These are phyloP conservation scores for Pyrenophora teres DNA, from an alignment of 2,329 filamentous ascomycete species.

Conservation along the genomic window DNA sequence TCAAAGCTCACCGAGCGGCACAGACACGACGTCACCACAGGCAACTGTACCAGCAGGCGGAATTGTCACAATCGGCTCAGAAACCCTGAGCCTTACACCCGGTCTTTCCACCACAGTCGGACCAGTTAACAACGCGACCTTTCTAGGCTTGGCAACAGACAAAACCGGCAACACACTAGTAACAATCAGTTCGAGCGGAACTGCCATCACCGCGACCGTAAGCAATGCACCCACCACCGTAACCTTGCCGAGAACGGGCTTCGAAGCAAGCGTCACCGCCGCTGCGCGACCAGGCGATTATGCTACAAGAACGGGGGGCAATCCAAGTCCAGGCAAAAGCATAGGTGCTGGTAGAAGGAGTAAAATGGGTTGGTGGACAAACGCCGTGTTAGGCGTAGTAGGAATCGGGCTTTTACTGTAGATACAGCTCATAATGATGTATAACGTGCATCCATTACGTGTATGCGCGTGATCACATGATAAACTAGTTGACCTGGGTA, in stretches of 20 bases:
- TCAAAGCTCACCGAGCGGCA: neutral
- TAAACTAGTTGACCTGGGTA: too few relatives aligned
- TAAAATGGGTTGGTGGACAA: slow-evolving; percentile 13
- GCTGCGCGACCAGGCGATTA: slow-evolving; percentile 6
- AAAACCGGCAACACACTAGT: slow-evolving; percentile 31
- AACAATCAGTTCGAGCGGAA: slow-evolving; percentile 34
- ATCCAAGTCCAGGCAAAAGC: slow-evolving; percentile 12
- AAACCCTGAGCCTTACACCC: slow-evolving; percentile 30
- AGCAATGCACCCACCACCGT: slow-evolving; percentile 24
- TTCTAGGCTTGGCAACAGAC: slow-evolving; percentile 32
- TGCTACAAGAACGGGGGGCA: neutral
- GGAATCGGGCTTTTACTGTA: slow-evolving; percentile 3
- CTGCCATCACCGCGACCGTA: slow-evolving; percentile 32
- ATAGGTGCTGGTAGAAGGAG: neutral
- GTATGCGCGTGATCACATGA: too few relatives aligned
- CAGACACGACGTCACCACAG: slow-evolving; percentile 5
- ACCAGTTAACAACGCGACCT: slow-evolving; percentile 17
- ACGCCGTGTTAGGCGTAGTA: slow-evolving; percentile 11
- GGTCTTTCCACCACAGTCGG: slow-evolving; percentile 36
- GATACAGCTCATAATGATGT: neutral
- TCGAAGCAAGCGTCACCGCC: slow-evolving; percentile 27
- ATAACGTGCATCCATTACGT: too few relatives aligned
- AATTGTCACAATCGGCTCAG: slow-evolving; percentile 23
- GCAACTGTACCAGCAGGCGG: slow-evolving; percentile 1
- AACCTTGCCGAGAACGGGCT: slow-evolving; percentile 26